phyloP scores from a whole-genome alignment of 2,329 filamentous ascomycete genomes.

The Clonostachys chloroleuca region DNA sequence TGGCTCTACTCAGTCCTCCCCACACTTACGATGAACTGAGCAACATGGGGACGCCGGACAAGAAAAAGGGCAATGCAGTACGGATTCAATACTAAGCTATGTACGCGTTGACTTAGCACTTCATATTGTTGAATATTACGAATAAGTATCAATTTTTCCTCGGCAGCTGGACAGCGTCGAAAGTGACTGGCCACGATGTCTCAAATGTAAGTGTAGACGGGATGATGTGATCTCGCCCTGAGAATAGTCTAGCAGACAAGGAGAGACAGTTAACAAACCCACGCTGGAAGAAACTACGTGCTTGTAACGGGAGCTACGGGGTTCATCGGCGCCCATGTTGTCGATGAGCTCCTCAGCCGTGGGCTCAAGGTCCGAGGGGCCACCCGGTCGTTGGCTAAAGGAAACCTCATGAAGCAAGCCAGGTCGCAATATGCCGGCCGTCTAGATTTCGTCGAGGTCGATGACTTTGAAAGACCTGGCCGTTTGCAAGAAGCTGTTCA shows the following conservation, averaged over 20 bases:
- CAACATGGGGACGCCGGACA: too few species aligned
- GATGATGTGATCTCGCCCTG: too few species aligned
- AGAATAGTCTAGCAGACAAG: not conserved
- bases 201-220: constrained; percentile 44
- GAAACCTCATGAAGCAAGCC: constrained; percentile 23
- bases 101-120: too few species aligned
- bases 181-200: constrained; percentile 57
- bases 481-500: constrained; percentile 28
- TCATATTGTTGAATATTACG: not conserved
- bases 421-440: constrained; percentile 22
- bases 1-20: too few species aligned
- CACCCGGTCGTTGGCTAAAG: constrained; percentile 18
- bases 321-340: constrained; percentile 56
- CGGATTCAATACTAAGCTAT: too few species aligned
- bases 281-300: constrained; percentile 4
- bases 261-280: not conserved
- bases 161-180: constrained; percentile 41
- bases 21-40: too few species aligned
- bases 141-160: not conserved
- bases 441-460: constrained; percentile 33
- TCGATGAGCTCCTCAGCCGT: constrained; percentile 14
- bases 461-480: constrained; percentile 29
- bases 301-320: constrained; percentile 63
- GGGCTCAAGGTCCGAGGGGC: constrained; percentile 22
- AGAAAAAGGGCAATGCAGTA: too few species aligned